Percentiles rank a stretch among this genome's conserved stretches.
Conservation (phyloP, 768 basidiomycete species). For the Trametes punicea region DNA sequence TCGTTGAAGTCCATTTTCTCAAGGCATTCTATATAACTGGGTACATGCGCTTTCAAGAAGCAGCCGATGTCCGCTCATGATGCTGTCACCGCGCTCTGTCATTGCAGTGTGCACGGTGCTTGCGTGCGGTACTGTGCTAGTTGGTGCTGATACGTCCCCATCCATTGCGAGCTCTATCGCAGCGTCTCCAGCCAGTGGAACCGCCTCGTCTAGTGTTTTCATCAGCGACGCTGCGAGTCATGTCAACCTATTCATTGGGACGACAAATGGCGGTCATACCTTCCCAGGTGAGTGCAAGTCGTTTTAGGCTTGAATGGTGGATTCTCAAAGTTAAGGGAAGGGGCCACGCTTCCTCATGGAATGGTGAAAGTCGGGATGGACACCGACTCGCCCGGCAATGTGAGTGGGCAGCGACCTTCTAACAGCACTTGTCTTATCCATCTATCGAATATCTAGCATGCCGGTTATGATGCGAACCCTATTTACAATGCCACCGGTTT, state of each 20-base stretch:
- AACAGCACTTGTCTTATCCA: neutral
- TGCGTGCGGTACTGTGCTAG: neutral
- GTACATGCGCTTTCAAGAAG: neutral
- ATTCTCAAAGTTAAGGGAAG: conserved; percentile 30
- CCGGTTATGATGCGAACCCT: conserved; percentile 38
- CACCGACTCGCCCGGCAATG: conserved; percentile 50
- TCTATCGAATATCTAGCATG: too few relatives aligned
- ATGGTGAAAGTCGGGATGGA: conserved; percentile 69
- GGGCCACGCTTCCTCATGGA: conserved; percentile 62
- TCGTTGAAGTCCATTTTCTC: neutral
- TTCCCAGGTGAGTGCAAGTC: conserved; percentile 49
- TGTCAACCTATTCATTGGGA: conserved; percentile 63
- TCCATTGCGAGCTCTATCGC: neutral
- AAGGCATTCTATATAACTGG: neutral
- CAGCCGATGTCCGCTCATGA: neutral
- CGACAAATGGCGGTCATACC: conserved; percentile 60
- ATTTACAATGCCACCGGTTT: conserved; percentile 47
- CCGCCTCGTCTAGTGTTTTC: neutral
- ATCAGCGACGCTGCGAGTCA: conserved; percentile 26
- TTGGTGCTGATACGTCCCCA: neutral
- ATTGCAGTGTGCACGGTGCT: neutral
- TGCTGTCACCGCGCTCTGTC: neutral
- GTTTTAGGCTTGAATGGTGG: too few relatives aligned
- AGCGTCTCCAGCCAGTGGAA: neutral
- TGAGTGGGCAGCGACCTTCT: neutral